Conservation (phyloP, 768 basidiomycete genomes). For the Termitomyces sp. region DNA sequence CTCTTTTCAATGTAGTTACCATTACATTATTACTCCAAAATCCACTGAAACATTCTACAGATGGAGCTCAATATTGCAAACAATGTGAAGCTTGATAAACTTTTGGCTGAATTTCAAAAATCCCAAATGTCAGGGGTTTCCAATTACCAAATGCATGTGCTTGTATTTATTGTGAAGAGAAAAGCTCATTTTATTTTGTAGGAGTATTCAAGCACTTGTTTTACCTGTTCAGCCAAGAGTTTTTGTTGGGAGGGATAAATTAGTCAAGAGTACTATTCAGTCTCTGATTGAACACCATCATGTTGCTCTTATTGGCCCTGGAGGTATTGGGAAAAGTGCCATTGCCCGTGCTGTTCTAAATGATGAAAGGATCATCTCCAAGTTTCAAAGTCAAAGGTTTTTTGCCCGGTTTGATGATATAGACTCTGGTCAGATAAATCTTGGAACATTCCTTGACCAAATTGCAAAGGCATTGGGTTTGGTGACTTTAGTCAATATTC, state of each 20-base stretch:
- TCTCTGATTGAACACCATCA: background rate
- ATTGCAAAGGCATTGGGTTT: background rate
- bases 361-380: background rate
- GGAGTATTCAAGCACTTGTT: background rate
- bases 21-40: background rate
- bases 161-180: no score
- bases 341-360: background rate
- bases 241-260: background rate
- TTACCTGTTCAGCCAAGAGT: background rate
- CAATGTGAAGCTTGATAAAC: conserved; percentile 8
- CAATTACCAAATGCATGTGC: background rate
- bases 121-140: background rate
- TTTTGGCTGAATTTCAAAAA: background rate
- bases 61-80: conserved; percentile 5
- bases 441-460: background rate
- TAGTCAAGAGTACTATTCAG: background rate
- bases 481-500: background rate
- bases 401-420: background rate
- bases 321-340: background rate
- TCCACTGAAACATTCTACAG: background rate
- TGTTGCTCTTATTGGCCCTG: background rate
- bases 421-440: background rate
- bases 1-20: conserved; percentile 5
- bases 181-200: background rate
- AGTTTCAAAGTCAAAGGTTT: background rate